Base-by-base conservation (phyloP, 2,329 filamentous ascomycete species). In the Dichotomopilus funicola region DNA sequence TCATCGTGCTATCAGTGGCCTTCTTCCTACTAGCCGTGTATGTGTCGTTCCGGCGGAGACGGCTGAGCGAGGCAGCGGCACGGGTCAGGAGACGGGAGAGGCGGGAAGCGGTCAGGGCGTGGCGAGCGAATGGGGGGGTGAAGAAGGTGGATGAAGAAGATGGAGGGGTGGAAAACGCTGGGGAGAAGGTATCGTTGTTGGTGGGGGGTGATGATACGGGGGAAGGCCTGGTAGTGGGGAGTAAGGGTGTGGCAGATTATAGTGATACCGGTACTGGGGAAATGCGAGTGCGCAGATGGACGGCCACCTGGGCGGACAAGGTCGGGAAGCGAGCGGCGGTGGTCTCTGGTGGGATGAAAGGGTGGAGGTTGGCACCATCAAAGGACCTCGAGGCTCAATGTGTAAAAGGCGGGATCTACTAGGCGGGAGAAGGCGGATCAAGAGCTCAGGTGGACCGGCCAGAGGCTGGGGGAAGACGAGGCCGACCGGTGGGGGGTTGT, bases 1-100 rank as follows among this genome's bases (percentile, higher is more conserved):
- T 64, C 10, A 65, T 70, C 45, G 43, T 41, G 37, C 13, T 42
- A 34, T 2, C 12, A 7, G 2, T 54, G 13, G 33, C 8, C 19
- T 19, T 38, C 40, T 31, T 54, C 34, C 10, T 44, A 35, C 46
- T 54, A 5, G 19, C 40, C 7, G 10, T 45, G 3, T 36, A 27
- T 41, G 13, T 38, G 35, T 35, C 46, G 6, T 33, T 36, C 46
- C 37, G 44, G 12, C 37, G 10, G 49, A 55, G 49, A 8, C 49
- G 49, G 33, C 37, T 41, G 19, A 27, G 19, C 19, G 19, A 27
- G 19, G 19, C 19, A 27, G 19, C 19, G 19, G 19, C 19, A 27
- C 6, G 40, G 11, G 40, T 11, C 6, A n/a, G 40, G 40, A 6
- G 13, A 42, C 6, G 13, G 40, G 7, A 13, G 6, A 6, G 12